Evolutionary conservation across 306 rosid genomes (phyloP).

Genomic region (Benincasa hispida): DNA sequence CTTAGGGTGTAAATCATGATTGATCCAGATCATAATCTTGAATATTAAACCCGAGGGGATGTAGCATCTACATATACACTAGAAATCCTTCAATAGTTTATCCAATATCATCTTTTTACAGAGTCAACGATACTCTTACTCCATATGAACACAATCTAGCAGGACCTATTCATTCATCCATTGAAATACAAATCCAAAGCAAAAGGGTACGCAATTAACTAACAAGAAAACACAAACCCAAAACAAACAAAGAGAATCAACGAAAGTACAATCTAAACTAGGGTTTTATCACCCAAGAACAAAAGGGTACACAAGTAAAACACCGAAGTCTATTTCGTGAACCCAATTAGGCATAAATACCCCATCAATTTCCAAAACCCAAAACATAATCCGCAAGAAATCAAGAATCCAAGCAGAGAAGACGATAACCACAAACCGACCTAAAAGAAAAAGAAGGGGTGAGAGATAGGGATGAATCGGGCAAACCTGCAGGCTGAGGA

Average conservation of each 20-base stretch:
- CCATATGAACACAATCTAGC: background rate
- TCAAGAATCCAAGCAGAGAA: background rate
- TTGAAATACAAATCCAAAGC: background rate
- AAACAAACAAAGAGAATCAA: background rate
- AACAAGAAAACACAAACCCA: background rate
- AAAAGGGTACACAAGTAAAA: background rate
- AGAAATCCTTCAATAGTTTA: background rate
- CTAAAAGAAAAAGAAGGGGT: background rate
- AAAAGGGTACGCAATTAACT: no score
- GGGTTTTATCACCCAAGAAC: background rate
- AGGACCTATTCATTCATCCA: background rate
- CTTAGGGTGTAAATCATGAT: background rate
- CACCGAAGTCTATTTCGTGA: background rate
- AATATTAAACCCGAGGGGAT: background rate
- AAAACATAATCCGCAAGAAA: background rate
- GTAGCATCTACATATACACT: background rate
- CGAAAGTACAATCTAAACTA: background rate
- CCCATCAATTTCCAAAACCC: background rate
- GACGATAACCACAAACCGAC: background rate
- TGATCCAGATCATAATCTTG: slow-evolving; percentile 1
- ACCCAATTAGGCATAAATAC: background rate
- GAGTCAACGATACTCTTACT: background rate
- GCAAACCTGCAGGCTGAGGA: slow-evolving; percentile 16
- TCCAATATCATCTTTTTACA: background rate
- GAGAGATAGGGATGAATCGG: background rate